phyloP scores from a whole-genome alignment of 805 yeast species.

The Cyberlindnera sargentensis region DNA sequence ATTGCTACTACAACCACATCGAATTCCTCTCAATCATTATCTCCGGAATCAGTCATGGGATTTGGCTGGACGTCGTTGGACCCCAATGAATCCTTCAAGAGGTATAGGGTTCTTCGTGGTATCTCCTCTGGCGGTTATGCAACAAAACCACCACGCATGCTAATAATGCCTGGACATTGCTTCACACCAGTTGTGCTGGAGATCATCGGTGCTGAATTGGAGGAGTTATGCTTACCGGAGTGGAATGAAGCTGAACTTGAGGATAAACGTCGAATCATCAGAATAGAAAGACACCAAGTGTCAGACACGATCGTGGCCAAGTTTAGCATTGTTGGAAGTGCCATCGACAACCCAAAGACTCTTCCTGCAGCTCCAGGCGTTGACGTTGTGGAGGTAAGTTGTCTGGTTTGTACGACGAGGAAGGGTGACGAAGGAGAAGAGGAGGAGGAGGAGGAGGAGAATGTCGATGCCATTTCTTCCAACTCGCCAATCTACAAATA shows the following conservation, averaged over 20 bases:
- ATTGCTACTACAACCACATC: no score
- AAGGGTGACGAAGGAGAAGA: conserved; percentile 27
- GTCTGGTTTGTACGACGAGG: conserved; percentile 39
- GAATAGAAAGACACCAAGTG: conserved; percentile 48
- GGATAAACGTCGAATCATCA: conserved; percentile 50
- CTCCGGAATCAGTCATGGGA: no score
- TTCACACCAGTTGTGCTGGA: conserved; percentile 42
- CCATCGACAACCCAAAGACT: conserved; percentile 38
- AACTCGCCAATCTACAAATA: no score
- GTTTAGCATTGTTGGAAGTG: conserved; percentile 47
- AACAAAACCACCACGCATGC: conserved; percentile 44
- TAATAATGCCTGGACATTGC: conserved; percentile 22
- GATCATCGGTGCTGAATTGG: conserved; percentile 37
- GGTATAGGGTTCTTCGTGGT: conserved; percentile 45
- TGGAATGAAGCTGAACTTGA: conserved; percentile 41
- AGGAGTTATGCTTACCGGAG: conserved; percentile 42
- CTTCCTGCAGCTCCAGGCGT: conserved; percentile 29
- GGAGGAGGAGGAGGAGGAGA: conserved; percentile 25
- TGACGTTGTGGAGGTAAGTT: conserved; percentile 52
- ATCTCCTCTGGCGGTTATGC: conserved; percentile 51
- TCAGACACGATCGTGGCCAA: conserved; percentile 40
- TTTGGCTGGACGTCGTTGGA: neutral
- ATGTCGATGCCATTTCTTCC: conserved; percentile 20
- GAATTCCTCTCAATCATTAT: no score
- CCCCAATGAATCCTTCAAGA: neutral